Evolutionary conservation across 2,329 filamentous ascomycete genomes (phyloP), one percentile per base, ranked within the genome.

Genomic region (Fusarium sp.): DNA sequence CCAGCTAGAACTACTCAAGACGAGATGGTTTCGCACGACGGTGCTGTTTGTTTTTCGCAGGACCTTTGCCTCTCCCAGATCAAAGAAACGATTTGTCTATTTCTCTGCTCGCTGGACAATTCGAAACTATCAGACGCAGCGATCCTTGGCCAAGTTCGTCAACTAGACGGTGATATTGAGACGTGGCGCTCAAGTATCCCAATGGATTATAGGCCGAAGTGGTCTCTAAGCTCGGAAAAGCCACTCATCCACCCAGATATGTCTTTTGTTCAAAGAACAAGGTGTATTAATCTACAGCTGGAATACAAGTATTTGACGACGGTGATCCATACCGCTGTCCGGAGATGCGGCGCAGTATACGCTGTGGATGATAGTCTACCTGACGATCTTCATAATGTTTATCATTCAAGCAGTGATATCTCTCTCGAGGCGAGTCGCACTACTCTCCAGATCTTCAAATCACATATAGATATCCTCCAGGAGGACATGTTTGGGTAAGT

Each of bases 361-460:
- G 41, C 41, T 1, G 18, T 34, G 0, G 17, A 36, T 0, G 48
- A 57, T 7, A 48, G 20, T 6, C 18, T 66, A 0, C 63, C 61
- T 15, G 34, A 66, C 1, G 61, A 48, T 15, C 44, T 66, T 1
- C 61, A 66, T 5, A 48, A 30, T 1, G 61, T 66, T 14, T 66
- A 66, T 39, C 61, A 66, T 20, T 66, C 61, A 3, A 66, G 63
- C 1, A 66, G 60, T 15, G 61, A 66, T n/a, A 20, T 66, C 3
- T 66, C 61, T 3, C 47, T 66, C 0, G 41, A 38, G 1, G 63
- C 63, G 5, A 66, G 63, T 20, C 61, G 63, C 1, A 66, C 28
- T 1, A 66, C 36, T 4, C 22, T 66, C 0, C 48, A 36, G 1
- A 66, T 48, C 3, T 42, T 47, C 3, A 57, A 48, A 24, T 17